A percentile compares a stretch with the other conserved stretches of the same genome.
Conservation (phyloP, 2,329 filamentous ascomycete genomes). For the Paracoccidioides lutzii region DNA sequence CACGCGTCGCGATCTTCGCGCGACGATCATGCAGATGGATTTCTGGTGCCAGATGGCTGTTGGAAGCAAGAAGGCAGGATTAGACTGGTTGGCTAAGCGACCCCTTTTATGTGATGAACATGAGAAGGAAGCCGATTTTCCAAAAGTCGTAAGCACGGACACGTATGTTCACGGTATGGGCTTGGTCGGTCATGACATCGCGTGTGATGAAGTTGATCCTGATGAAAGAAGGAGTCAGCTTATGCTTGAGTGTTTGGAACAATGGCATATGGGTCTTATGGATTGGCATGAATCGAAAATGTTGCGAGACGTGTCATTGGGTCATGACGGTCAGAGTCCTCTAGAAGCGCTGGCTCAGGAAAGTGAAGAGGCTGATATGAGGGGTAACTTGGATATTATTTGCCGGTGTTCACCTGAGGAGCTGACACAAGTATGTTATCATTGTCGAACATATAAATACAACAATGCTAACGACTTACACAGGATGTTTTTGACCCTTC, state of each 20-base stretch:
- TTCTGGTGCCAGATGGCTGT: constrained; percentile 97
- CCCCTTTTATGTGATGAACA: constrained; percentile 61
- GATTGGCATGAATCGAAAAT: constrained; percentile 39
- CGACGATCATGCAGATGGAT: constrained; percentile 69
- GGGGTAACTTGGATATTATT: constrained; percentile 27
- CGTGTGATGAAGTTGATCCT: constrained; percentile 25
- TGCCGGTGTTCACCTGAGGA: constrained; percentile 18
- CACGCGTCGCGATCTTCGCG: constrained; percentile 61
- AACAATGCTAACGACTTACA: not conserved
- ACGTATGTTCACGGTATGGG: constrained; percentile 74
- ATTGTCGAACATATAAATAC: not conserved
- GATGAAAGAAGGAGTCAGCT: constrained; percentile 48
- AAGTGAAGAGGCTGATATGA: constrained; percentile 22
- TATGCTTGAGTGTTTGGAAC: constrained; percentile 51
- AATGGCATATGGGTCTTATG: constrained; percentile 53
- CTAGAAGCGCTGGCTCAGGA: constrained; percentile 20
- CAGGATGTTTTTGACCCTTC: constrained; percentile 50
- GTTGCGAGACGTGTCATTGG: not conserved
- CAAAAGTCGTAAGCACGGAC: constrained; percentile 67
- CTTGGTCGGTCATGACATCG: constrained; percentile 51
- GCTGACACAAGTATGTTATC: constrained; percentile 17
- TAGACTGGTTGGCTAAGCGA: constrained; percentile 76
- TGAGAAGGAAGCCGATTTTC: constrained; percentile 51
- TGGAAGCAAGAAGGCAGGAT: constrained; percentile 73
- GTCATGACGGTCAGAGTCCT: not conserved